Evolutionary conservation across 805 yeast genomes (phyloP), one percentile per base, ranked within the genome.

Genomic region (Danielia oregonensis): DNA sequence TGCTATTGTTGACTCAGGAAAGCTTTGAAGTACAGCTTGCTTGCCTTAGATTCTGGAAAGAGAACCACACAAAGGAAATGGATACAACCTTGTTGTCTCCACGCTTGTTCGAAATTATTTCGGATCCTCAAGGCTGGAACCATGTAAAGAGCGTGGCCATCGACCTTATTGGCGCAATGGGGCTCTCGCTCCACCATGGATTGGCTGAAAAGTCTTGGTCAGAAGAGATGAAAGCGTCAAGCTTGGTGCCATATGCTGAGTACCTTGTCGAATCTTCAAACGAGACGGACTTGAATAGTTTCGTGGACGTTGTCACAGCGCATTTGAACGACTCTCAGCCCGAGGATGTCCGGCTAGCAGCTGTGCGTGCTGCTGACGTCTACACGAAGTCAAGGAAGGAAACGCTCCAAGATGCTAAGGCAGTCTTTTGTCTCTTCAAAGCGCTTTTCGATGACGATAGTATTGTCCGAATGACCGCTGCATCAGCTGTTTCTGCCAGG

Each of bases 401-500:
- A 29, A 34, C 48, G 0, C 17, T 14, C 25, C 23, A 35, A 23
- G 24, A 26, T 28, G 38, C 39, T 18, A 35, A 10, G 61, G 43
- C 57, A 36, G 22, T 27, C 23, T 48, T 9, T 35, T 60, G 25
- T 37, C 43, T 26, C 32, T 70, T 1, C 65, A 64, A 57, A 10
- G 68, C 61, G 41, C 51, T 81, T 16, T 59, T 59, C 33, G 95
- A 86, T 55, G 95, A 86, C 48, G 91, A 82, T 45, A 75, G 67
- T 9, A 77, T 70, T 10, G 58, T 84, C 5, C 63, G 94, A 37
- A 55, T 58, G 9, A 19, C 6, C 9, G 22, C 22, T 6, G 22
- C 22, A 9, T 19, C 22, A 7, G 22, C 22, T 19, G 6, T 19
- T 6, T 19, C 9, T 19, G 22, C 9, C 22, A 19, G 9, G 22